phyloP scores from a whole-genome alignment of 768 basidiomycete genomes.

The Peribolospora kevripleyi region DNA sequence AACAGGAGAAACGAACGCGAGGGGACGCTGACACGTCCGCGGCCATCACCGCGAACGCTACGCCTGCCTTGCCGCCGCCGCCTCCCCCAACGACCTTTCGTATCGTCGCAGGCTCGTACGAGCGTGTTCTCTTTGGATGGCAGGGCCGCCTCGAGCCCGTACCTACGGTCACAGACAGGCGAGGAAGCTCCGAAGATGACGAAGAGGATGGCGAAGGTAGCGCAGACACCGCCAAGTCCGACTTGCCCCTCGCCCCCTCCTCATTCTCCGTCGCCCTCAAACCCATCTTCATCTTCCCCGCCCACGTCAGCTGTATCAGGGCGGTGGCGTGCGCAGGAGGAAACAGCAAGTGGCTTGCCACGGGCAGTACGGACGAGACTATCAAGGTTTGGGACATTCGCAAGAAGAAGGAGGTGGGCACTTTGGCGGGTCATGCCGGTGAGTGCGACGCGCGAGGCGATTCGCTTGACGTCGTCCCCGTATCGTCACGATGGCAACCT shows the following conservation, averaged over 20 bases:
- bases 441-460: slow-evolving; percentile 4
- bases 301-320: slow-evolving; percentile 80
- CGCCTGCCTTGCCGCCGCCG: background rate
- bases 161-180: background rate
- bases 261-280: slow-evolving; percentile 24
- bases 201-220: background rate
- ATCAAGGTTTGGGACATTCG: slow-evolving; percentile 90
- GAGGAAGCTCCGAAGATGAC: slow-evolving; percentile 2
- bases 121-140: slow-evolving; percentile 80
- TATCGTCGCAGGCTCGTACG: slow-evolving; percentile 78
- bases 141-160: slow-evolving; percentile 28
- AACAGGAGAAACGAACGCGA: too few species aligned
- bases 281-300: slow-evolving; percentile 88
- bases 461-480: too few species aligned
- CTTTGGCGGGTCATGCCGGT: slow-evolving; percentile 89
- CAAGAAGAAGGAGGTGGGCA: slow-evolving; percentile 76
- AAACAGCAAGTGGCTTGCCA: slow-evolving; percentile 76
- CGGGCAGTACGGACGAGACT: slow-evolving; percentile 85
- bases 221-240: slow-evolving; percentile 10
- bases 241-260: slow-evolving; percentile 10
- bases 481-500: too few species aligned
- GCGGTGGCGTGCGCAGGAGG: slow-evolving; percentile 47
- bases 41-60: too few species aligned
- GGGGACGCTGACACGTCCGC: too few species aligned
- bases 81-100: slow-evolving; percentile 36